Percentiles rank a stretch among this genome's conserved stretches.
Conservation (phyloP, 129 eudicot genomes). For the Pittosporum tobira region DNA sequence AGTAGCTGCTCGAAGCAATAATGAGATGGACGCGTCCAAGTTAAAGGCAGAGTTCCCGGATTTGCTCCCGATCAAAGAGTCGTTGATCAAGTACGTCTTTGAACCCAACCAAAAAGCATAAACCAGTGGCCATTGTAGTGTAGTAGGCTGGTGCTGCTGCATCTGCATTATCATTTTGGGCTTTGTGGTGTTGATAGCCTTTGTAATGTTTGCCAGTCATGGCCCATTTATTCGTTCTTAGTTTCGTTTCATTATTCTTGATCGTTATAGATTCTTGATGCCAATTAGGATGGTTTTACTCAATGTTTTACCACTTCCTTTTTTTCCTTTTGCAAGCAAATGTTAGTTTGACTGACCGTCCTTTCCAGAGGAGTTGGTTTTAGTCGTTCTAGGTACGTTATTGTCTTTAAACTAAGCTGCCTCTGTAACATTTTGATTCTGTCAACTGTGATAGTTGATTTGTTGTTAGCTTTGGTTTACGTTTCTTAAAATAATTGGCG, state of each 20-base stretch:
- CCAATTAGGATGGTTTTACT: background rate
- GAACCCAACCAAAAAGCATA: slow-evolving; percentile 73
- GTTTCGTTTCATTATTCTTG: background rate
- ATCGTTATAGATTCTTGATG: background rate
- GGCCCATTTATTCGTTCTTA: background rate
- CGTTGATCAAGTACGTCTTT: slow-evolving; percentile 86
- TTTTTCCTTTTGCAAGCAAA: background rate
- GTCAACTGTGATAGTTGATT: background rate
- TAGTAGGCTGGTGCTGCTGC: slow-evolving; percentile 3
- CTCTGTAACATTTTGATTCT: slow-evolving; percentile 10
- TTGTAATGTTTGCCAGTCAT: background rate
- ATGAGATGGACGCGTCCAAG: slow-evolving; percentile 83
- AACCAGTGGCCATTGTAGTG: slow-evolving; percentile 6
- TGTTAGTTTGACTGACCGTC: background rate
- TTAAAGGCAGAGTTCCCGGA: slow-evolving; percentile 84
- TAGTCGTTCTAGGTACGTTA: background rate
- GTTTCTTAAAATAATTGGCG: too few species aligned
- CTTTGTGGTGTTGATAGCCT: slow-evolving; percentile 10
- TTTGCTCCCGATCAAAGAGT: slow-evolving; percentile 72
- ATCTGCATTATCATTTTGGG: slow-evolving; percentile 6
- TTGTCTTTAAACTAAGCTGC: background rate
- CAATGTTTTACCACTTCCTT: too few species aligned
- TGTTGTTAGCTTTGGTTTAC: background rate
- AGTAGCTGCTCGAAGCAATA: slow-evolving; percentile 80
- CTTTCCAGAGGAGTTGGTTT: background rate